phyloP scores from a whole-genome alignment of 192 early-diverging fungal species.

The Mortierella antarctica region DNA sequence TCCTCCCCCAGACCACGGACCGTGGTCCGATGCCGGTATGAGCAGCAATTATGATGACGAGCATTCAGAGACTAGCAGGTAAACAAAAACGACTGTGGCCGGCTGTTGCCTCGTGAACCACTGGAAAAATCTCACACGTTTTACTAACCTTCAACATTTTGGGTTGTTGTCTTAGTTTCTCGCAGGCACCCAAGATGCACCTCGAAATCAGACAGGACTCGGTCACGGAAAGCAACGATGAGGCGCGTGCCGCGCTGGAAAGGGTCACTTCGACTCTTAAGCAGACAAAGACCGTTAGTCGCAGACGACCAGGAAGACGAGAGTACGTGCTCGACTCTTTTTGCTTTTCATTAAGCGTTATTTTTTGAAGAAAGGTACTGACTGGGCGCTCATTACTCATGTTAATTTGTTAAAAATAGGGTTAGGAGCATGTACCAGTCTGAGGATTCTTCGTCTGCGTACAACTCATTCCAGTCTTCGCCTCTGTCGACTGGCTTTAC shows the following conservation, averaged over 20 bases:
- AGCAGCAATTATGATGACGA: constrained; percentile 55
- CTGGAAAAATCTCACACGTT: background rate
- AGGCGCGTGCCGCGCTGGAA: constrained; percentile 46
- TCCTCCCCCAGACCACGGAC: constrained; percentile 59
- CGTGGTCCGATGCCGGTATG: constrained; percentile 35
- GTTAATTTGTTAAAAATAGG: constrained; percentile 4
- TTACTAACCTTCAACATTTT: background rate
- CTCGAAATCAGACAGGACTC: constrained; percentile 42
- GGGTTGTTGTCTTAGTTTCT: constrained; percentile 19
- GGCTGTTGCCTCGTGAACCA: background rate
- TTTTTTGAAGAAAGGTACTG: background rate
- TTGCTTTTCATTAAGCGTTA: background rate
- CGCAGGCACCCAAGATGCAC: constrained; percentile 44
- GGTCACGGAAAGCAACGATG: constrained; percentile 40
- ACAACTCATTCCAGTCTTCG: constrained; percentile 41
- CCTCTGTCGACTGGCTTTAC: constrained; percentile 29
- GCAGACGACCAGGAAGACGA: constrained; percentile 42
- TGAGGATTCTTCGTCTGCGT: constrained; percentile 23
- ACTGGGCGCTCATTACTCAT: background rate
- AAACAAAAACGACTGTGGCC: background rate
- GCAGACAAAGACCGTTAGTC: constrained; percentile 36
- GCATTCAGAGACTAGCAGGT: constrained; percentile 53
- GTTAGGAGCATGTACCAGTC: constrained; percentile 52
- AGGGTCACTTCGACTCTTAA: constrained; percentile 43
- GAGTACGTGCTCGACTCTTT: constrained; percentile 12